phyloP scores from a whole-genome alignment of 1,284 basidiomycete species.

The Moesziomyces sp. region DNA sequence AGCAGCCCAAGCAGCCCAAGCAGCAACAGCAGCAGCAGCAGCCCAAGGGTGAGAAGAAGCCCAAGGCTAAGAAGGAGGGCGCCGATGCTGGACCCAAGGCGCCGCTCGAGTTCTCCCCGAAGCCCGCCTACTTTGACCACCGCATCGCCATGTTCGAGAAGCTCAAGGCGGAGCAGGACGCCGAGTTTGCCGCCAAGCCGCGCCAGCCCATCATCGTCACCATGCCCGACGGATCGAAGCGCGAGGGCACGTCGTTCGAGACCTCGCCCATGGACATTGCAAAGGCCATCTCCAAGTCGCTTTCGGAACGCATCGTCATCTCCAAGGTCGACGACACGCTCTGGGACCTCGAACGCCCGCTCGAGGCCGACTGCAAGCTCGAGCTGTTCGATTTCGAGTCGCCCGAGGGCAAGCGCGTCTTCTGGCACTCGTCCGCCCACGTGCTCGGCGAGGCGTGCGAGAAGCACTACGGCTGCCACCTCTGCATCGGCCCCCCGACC shows the following conservation, averaged over 20 bases:
- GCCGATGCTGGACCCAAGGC: constrained; percentile 43
- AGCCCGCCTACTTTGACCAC: constrained; percentile 86
- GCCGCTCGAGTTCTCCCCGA: constrained; percentile 76
- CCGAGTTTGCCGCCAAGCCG: constrained; percentile 83
- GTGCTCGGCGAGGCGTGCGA: constrained; percentile 98
- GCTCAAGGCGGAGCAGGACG: constrained; percentile 86
- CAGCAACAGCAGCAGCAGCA: constrained; percentile 34
- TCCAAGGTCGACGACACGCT: constrained; percentile 90
- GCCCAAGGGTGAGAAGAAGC: constrained; percentile 57
- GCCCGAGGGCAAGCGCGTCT: constrained; percentile 85
- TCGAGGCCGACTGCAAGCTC: constrained; percentile 84
- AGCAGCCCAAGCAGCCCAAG: constrained; percentile 19
- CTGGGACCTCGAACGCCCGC: constrained; percentile 94
- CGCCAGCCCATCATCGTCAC: constrained; percentile 86
- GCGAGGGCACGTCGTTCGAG: constrained; percentile 90
- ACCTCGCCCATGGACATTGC: constrained; percentile 95
- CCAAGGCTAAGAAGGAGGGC: constrained; percentile 48
- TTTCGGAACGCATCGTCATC: constrained; percentile 91
- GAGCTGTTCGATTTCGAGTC: constrained; percentile 94
- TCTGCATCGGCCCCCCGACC: constrained; percentile 96
- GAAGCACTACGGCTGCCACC: constrained; percentile 94
- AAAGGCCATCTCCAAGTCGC: constrained; percentile 83
- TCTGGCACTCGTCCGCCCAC: constrained; percentile 99
- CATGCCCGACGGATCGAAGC: constrained; percentile 84
- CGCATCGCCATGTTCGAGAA: constrained; percentile 90